phyloP scores from a whole-genome alignment of 306 rosid genomes.

The Pyrus communis region DNA sequence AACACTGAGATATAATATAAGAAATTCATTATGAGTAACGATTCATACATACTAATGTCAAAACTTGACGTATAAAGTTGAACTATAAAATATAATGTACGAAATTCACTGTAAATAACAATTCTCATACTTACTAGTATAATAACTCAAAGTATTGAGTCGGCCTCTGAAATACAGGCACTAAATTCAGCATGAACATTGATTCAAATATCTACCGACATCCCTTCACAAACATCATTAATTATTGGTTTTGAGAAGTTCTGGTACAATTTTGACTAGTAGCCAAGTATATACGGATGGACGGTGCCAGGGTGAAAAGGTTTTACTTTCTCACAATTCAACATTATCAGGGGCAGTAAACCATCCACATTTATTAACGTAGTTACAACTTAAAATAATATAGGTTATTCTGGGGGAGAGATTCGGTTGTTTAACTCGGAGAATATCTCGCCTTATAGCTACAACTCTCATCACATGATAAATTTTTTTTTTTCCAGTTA shows the following conservation, averaged over 20 bases:
- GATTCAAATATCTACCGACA: too few species aligned
- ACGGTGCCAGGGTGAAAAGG: not conserved
- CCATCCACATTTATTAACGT: not conserved
- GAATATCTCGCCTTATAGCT: too few species aligned
- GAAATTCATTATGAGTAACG: not conserved
- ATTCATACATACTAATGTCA: not conserved
- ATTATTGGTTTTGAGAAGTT: not conserved
- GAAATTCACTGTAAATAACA: too few species aligned
- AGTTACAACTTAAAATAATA: not conserved
- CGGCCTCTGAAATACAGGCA: not conserved
- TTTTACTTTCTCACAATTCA: not conserved
- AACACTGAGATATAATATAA: not conserved
- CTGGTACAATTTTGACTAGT: not conserved
- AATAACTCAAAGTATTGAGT: not conserved
- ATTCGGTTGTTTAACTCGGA: too few species aligned
- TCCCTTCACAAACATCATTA: not conserved
- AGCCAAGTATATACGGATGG: not conserved
- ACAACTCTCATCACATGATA: too few species aligned
- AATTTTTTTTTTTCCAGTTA: too few species aligned
- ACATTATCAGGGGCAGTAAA: not conserved
- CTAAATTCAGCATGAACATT: too few species aligned
- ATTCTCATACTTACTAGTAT: too few species aligned
- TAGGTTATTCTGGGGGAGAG: not conserved
- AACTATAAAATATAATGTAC: too few species aligned
- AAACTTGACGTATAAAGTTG: too few species aligned